Conservation (phyloP, 2,329 filamentous ascomycete species). For the Metarhizium anisopliae region DNA sequence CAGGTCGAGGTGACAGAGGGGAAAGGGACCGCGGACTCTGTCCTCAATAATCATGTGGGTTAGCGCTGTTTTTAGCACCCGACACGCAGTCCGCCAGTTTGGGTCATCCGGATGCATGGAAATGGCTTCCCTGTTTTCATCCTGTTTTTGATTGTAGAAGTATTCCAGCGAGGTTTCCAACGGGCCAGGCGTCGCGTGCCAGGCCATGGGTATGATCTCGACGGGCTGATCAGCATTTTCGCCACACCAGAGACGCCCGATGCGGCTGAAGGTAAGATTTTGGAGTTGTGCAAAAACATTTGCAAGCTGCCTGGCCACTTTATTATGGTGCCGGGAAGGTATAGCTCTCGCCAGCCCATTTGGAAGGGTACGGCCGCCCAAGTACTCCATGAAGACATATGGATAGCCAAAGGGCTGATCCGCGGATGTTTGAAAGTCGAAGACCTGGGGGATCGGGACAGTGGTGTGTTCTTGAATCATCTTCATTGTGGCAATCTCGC, state of each 20-base stretch:
- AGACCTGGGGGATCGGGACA: constrained; percentile 15
- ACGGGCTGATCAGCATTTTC: constrained; percentile 13
- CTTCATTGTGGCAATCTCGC: constrained; percentile 20
- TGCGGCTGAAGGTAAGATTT: constrained; percentile 15
- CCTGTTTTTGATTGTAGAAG: constrained; percentile 17
- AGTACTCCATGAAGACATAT: constrained; percentile 17
- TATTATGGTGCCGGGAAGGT: constrained; percentile 11
- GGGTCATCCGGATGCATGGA: constrained; percentile 14
- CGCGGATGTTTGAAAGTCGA: constrained; percentile 12
- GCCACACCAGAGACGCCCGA: constrained; percentile 18
- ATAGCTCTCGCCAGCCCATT: constrained; percentile 9
- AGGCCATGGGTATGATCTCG: constrained; percentile 15
- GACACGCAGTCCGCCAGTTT: constrained; percentile 21
- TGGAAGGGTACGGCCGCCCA: constrained; percentile 10
- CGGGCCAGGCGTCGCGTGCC: constrained; percentile 14
- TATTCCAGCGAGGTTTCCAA: constrained; percentile 19
- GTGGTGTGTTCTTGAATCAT: constrained; percentile 12
- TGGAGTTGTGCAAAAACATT: constrained; percentile 16
- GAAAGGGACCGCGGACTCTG: constrained; percentile 23
- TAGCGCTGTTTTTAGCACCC: constrained; percentile 20
- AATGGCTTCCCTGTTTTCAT: constrained; percentile 14
- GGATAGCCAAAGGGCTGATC: constrained; percentile 17
- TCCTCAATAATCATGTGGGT: constrained; percentile 20
- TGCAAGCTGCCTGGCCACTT: constrained; percentile 17
- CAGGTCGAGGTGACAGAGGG: constrained; percentile 23